These are phyloP conservation scores for Diutina mesorugosa DNA, from an alignment of 1,139 yeast genomes.

Conservation along the genomic window DNA sequence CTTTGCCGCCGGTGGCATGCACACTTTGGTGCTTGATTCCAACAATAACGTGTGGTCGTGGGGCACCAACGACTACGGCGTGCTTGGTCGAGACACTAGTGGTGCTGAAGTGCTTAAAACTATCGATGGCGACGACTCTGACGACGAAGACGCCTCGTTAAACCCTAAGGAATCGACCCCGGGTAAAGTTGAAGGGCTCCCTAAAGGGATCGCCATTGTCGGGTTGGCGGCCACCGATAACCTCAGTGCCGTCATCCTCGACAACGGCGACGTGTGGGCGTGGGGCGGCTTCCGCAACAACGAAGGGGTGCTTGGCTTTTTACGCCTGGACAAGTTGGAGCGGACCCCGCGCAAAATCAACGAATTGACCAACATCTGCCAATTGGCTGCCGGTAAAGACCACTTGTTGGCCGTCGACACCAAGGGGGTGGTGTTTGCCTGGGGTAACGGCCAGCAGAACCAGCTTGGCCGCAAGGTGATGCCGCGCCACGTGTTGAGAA, in stretches of 20 bases:
- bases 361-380: conserved; percentile 60
- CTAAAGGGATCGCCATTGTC: conserved; percentile 35
- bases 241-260: conserved; percentile 66
- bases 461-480: conserved; percentile 79
- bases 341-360: conserved; percentile 51
- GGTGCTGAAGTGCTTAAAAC: conserved; percentile 42
- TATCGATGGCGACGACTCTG: conserved; percentile 56
- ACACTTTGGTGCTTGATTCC: conserved; percentile 68
- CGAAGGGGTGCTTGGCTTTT: conserved; percentile 84
- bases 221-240: conserved; percentile 92
- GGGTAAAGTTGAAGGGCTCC: conserved; percentile 42
- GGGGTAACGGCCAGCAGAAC: conserved; percentile 95
- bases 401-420: conserved; percentile 75
- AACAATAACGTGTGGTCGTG: conserved; percentile 81
- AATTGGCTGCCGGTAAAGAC: conserved; percentile 86
- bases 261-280: conserved; percentile 82
- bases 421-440: conserved; percentile 80
- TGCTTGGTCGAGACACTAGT: conserved; percentile 78
- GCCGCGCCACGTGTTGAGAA: conserved; percentile 61
- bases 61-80: conserved; percentile 94
- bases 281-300: conserved; percentile 96
- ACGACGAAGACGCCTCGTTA: conserved; percentile 70
- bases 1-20: conserved; percentile 94
- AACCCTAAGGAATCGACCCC: conserved; percentile 89
- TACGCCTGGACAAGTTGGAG: conserved; percentile 48